These are phyloP conservation scores for Tuber calosporum DNA, from an alignment of 495 filamentous ascomycete genomes.

Conservation along the genomic window DNA sequence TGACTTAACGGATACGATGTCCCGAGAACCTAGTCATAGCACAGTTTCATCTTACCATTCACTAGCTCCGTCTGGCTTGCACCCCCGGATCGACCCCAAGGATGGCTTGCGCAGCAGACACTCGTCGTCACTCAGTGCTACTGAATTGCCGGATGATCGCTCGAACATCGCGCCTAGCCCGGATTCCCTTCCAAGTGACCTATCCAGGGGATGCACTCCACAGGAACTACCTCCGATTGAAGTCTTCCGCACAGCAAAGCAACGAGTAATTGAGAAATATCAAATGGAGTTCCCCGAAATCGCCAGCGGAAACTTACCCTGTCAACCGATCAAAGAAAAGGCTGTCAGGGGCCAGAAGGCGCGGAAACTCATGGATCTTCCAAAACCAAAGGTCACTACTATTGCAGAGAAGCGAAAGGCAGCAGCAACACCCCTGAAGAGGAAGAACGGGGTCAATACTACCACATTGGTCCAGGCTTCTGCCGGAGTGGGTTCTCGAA, in stretches of 20 bases:
- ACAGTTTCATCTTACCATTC: background rate
- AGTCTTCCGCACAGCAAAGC: conserved; percentile 1
- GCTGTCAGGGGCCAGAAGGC: background rate
- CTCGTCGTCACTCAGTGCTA: background rate
- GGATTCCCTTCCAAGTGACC: background rate
- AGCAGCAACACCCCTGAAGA: conserved; percentile 20
- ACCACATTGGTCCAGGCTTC: background rate
- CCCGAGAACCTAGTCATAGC: background rate
- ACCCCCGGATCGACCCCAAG: background rate
- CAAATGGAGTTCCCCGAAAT: conserved; percentile 20
- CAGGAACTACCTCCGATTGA: background rate
- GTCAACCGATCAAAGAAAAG: conserved; percentile 17
- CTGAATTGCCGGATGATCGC: background rate
- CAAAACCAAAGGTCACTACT: conserved; percentile 14
- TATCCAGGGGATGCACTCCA: background rate
- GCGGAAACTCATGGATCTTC: background rate
- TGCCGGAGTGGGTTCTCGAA: background rate
- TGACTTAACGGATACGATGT: background rate
- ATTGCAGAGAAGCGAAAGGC: conserved; percentile 16
- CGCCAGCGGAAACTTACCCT: background rate
- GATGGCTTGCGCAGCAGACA: background rate
- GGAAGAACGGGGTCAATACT: background rate
- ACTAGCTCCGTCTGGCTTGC: background rate
- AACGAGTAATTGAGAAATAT: conserved; percentile 22
- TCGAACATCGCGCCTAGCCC: background rate